These are phyloP conservation scores for Nicotiana knightiana DNA, from an alignment of 257 asterid genomes.

Conservation along the genomic window DNA sequence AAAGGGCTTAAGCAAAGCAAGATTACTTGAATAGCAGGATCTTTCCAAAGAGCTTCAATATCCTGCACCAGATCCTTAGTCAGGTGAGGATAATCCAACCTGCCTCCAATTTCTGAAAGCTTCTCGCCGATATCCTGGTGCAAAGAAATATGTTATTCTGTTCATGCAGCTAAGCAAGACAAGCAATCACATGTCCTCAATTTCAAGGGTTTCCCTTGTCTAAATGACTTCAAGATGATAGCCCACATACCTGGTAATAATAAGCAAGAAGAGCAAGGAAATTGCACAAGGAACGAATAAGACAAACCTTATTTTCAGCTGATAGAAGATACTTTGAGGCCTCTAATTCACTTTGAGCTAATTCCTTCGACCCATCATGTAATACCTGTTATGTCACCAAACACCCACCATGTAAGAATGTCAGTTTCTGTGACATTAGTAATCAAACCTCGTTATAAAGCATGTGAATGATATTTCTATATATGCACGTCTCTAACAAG, in stretches of 20 bases:
- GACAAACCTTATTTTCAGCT: constrained; percentile 73
- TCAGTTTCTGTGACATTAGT: not conserved
- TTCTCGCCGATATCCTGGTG: constrained; percentile 76
- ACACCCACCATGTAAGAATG: not conserved
- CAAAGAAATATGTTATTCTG: not conserved
- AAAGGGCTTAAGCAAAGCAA: constrained; percentile 3
- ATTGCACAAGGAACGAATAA: constrained; percentile 9
- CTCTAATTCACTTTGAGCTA: constrained; percentile 62
- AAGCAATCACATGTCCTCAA: not conserved
- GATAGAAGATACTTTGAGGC: constrained; percentile 56
- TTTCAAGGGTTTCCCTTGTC: not conserved
- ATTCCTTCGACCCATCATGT: constrained; percentile 85
- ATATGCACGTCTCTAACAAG: constrained; percentile 26
- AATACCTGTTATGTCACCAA: constrained; percentile 44
- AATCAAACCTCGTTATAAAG: not conserved
- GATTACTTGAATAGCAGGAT: constrained; percentile 82
- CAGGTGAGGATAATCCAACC: constrained; percentile 69
- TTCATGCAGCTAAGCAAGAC: not conserved
- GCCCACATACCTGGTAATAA: not conserved
- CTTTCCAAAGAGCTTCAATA: constrained; percentile 82
- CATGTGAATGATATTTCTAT: not conserved
- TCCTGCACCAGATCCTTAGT: constrained; percentile 68
- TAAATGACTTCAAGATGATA: not conserved
- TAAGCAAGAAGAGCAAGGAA: constrained; percentile 3
- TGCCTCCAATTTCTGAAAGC: constrained; percentile 82